Conservation (phyloP, 768 basidiomycete genomes). For the Phanerochaete carnosa region DNA sequence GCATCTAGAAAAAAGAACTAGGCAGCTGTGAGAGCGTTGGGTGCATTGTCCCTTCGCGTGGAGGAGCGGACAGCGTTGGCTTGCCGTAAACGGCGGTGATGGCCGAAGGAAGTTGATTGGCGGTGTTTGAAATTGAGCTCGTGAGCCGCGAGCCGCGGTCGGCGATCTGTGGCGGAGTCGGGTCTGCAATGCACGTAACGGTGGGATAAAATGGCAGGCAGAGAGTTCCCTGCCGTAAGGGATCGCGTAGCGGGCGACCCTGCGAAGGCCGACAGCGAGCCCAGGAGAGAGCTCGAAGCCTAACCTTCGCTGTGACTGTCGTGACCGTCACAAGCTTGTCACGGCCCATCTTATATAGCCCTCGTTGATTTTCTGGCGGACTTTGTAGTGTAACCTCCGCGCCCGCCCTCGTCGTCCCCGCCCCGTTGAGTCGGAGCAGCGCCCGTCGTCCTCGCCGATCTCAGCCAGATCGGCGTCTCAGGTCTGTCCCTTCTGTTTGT, state of each 20-base stretch:
- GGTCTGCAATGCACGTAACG: not conserved
- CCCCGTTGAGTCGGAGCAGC: conserved; percentile 16
- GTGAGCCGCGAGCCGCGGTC: not conserved
- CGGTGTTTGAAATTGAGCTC: not conserved
- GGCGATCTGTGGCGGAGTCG: conserved; percentile 1
- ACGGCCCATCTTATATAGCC: conserved; percentile 1
- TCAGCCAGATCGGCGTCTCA: conserved; percentile 5
- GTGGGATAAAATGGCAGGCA: not conserved
- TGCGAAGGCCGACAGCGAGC: not conserved
- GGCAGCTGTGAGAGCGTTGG: not conserved
- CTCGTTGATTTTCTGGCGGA: conserved; percentile 6
- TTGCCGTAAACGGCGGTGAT: not conserved
- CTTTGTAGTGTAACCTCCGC: conserved; percentile 6
- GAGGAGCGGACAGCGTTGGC: not conserved
- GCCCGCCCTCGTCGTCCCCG: conserved; percentile 11
- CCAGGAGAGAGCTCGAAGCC: not conserved
- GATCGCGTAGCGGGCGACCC: not conserved
- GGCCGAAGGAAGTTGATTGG: not conserved
- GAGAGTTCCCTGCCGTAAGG: not conserved
- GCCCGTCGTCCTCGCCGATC: conserved; percentile 9
- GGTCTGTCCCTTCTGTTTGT: conserved; percentile 3
- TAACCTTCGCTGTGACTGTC: no score
- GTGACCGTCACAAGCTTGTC: not conserved
- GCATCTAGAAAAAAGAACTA: not conserved
- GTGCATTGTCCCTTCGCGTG: no score